Percentiles rank a stretch among this genome's conserved stretches.
phyloP scores from a whole-genome alignment of 1,139 yeast genomes.

The Kodamaea ohmeri region DNA sequence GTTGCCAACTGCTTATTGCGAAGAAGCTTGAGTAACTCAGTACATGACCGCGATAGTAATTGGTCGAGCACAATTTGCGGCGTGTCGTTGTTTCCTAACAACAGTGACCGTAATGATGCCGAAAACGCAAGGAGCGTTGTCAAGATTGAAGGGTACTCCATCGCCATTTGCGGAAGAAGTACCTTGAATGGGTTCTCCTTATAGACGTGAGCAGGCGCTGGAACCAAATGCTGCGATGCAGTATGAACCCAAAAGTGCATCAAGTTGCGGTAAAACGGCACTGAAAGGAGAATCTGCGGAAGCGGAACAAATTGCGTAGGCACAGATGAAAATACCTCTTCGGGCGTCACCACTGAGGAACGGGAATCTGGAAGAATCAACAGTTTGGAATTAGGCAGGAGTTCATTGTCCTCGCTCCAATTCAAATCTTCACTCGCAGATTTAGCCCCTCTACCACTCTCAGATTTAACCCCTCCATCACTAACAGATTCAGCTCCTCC shows the following conservation, averaged over 20 bases:
- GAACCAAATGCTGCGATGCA: slow-evolving; percentile 63
- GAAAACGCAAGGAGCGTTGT: slow-evolving; percentile 67
- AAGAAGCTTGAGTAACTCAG: slow-evolving; percentile 51
- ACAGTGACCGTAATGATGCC: slow-evolving; percentile 47
- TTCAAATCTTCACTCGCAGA: no score
- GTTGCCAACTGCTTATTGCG: slow-evolving; percentile 53
- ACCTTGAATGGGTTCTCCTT: slow-evolving; percentile 66
- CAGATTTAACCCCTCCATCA: no score
- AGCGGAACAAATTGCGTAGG: slow-evolving; percentile 53
- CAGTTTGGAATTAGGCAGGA: no score
- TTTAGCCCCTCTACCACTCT: no score
- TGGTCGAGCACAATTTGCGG: slow-evolving; percentile 49
- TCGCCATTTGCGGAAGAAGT: slow-evolving; percentile 67
- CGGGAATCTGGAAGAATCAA: not conserved
- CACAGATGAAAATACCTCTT: slow-evolving; percentile 22
- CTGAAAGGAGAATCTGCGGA: slow-evolving; percentile 56
- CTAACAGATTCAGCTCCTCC: no score
- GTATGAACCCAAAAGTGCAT: slow-evolving; percentile 64
- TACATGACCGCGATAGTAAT: slow-evolving; percentile 54
- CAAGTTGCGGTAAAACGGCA: slow-evolving; percentile 56
- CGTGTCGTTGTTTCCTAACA: slow-evolving; percentile 31
- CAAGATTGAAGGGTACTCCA: slow-evolving; percentile 56
- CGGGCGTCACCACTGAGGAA: slow-evolving; percentile 11
- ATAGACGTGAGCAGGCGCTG: slow-evolving; percentile 60
- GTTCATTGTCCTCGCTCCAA: no score